Conservation (phyloP, 1,284 basidiomycete species). For the Pseudomicrostroma phylloplanum region DNA sequence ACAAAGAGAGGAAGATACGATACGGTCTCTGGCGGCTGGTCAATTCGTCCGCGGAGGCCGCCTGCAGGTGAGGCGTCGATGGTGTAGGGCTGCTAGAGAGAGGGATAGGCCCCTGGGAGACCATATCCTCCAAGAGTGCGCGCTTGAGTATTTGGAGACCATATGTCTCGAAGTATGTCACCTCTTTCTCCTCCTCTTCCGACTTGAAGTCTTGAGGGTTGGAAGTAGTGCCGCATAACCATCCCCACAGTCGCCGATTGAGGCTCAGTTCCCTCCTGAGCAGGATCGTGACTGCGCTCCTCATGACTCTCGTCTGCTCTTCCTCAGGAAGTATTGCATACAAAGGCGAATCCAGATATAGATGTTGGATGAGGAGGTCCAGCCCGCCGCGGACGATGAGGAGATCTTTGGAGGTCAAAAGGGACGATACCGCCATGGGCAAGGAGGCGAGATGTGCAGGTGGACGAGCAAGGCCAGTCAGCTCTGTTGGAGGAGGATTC, state of each 20-base stretch:
- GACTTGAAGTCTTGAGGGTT: neutral
- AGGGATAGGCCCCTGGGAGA: neutral
- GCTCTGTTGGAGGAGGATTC: constrained; percentile 10
- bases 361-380: constrained; percentile 38
- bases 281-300: constrained; percentile 38
- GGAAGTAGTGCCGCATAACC: constrained; percentile 60
- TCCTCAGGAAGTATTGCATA: constrained; percentile 15
- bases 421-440: constrained; percentile 81
- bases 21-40: constrained; percentile 72
- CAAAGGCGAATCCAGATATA: constrained; percentile 33
- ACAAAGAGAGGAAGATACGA: constrained; percentile 86
- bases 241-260: constrained; percentile 84
- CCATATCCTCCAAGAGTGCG: neutral
- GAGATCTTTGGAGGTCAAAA: constrained; percentile 73
- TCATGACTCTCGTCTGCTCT: constrained; percentile 35
- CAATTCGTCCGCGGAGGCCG: constrained; percentile 47
- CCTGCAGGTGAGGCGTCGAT: neutral
- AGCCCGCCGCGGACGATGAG: constrained; percentile 51
- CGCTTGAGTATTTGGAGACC: constrained; percentile 15
- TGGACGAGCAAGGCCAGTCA: constrained; percentile 16
- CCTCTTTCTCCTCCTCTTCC: constrained; percentile 57
- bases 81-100: neutral
- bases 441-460: constrained; percentile 72
- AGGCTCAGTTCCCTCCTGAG: constrained; percentile 85
- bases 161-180: constrained; percentile 26